Conservation (phyloP, 768 basidiomycete genomes). For the Asterophora parasitica region DNA sequence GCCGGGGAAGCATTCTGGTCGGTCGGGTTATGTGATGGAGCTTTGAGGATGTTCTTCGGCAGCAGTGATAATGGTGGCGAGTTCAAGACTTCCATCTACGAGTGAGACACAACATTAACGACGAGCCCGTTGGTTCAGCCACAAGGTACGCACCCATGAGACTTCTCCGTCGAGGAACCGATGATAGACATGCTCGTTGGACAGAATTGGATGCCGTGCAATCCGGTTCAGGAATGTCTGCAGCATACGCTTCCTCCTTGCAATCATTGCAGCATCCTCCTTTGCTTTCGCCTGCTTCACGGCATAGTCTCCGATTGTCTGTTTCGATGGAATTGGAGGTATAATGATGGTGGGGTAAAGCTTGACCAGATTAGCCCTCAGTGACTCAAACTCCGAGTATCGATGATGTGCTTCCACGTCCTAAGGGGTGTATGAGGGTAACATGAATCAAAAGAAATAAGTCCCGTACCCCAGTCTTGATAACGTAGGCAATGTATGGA, state of each 20-base stretch:
- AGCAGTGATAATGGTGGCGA: constrained; percentile 87
- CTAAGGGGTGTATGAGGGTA: constrained; percentile 35
- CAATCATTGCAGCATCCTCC: constrained; percentile 90
- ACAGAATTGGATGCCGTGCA: constrained; percentile 88
- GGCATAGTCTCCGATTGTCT: constrained; percentile 93
- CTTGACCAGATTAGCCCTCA: constrained; percentile 76
- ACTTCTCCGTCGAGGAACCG: constrained; percentile 94
- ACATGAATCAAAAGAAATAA: constrained; percentile 1
- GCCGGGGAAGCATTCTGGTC: constrained; percentile 67
- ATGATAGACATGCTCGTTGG: constrained; percentile 94
- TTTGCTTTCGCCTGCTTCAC: constrained; percentile 96
- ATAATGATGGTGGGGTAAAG: constrained; percentile 96
- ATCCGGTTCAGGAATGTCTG: constrained; percentile 93
- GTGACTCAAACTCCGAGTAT: constrained; percentile 96
- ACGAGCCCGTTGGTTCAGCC: neutral
- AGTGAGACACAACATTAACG: constrained; percentile 2
- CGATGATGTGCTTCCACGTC: constrained; percentile 79
- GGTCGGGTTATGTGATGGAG: constrained; percentile 92
- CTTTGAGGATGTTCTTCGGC: constrained; percentile 94
- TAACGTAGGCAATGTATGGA: constrained; percentile 93
- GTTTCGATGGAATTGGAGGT: constrained; percentile 96
- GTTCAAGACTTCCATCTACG: constrained; percentile 84
- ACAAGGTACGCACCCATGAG: constrained; percentile 70
- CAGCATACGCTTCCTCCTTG: constrained; percentile 88
- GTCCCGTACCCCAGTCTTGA: constrained; percentile 70